Evolutionary conservation across 83 land plant genomes (phyloP), one percentile per base, ranked within the genome.

Genomic region (Picea engelmannii): DNA sequence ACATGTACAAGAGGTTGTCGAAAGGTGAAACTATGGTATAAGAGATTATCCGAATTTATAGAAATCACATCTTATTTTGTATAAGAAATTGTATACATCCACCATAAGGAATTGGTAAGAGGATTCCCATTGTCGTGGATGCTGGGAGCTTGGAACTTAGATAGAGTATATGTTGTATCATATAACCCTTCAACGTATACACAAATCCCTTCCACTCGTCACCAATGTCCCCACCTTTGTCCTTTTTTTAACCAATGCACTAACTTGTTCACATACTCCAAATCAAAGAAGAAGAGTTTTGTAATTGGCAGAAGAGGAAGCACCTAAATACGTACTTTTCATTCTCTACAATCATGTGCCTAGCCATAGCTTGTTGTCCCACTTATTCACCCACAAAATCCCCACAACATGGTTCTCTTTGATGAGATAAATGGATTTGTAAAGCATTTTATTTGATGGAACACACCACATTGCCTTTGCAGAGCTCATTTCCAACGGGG

Each of bases 381-480:
- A 18, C 63, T 62, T 62, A 31, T 31, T 31, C 31, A 31, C 31
- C 31, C 31, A 31, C 31, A 31, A 31, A 31, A 31, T 31, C 31
- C 96, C 96, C 31, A 85, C 85, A 21, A 95, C 88, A 35, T 87
- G 83, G 81, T 95, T 91, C 63, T 83, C 86, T 25, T 78, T 62
- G 8, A 82, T 84, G 79, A 89, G 86, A 11, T 61, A 31, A 31
- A 31, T 82, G 9, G 80, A 42, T 49, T 86, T 84, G 55, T 88
- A 88, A 62, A 89, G 9, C 6, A 27, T 15, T 18, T 3, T 49
- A n/a, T 49, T 49, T 64, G 81, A 64, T 0, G 6, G 24, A 1
- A 86, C 85, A 62, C 79, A 85, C 88, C 90, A 88, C 59, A 85
- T 67, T 20, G 84, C 60, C 63, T 78, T 78, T 15, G 88, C 84